Evolutionary conservation across 805 yeast species (phyloP).

Genomic region (Metschnikowia matae): DNA sequence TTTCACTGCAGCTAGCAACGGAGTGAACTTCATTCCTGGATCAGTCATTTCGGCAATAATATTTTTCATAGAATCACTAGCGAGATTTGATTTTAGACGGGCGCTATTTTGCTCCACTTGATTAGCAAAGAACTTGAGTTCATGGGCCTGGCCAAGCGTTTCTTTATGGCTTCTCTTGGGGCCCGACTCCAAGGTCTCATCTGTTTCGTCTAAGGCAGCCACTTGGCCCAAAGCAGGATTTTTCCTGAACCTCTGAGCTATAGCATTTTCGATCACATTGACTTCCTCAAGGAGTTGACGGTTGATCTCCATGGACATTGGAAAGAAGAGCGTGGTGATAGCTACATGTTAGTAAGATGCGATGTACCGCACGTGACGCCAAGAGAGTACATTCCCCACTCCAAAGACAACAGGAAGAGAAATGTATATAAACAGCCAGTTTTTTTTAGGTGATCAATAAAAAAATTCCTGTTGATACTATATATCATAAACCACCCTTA

Average conservation of each 20-base stretch:
- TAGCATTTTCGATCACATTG: constrained; percentile 66
- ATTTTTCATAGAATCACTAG: constrained; percentile 4
- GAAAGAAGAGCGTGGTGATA: not conserved
- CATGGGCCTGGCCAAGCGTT: constrained; percentile 61
- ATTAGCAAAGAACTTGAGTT: constrained; percentile 48
- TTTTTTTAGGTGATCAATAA: no score
- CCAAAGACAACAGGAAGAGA: no score
- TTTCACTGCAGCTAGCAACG: constrained; percentile 18
- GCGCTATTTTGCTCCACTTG: constrained; percentile 34
- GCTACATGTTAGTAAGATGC: not conserved
- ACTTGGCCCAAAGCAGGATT: constrained; percentile 53
- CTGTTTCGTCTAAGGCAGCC: constrained; percentile 7
- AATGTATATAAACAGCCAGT: no score
- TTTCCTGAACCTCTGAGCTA: constrained; percentile 55
- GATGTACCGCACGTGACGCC: not conserved
- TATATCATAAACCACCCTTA: not conserved
- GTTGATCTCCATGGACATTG: constrained; percentile 30
- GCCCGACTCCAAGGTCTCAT: constrained; percentile 17
- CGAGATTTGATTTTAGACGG: constrained; percentile 4
- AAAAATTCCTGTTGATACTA: no score
- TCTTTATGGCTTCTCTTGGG: constrained; percentile 46
- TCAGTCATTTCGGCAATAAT: constrained; percentile 16
- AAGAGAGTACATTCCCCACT: no score
- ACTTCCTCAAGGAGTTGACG: constrained; percentile 52
- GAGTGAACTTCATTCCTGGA: constrained; percentile 31